phyloP scores from a whole-genome alignment of 1,139 yeast species.

The Geotrichum australiense region DNA sequence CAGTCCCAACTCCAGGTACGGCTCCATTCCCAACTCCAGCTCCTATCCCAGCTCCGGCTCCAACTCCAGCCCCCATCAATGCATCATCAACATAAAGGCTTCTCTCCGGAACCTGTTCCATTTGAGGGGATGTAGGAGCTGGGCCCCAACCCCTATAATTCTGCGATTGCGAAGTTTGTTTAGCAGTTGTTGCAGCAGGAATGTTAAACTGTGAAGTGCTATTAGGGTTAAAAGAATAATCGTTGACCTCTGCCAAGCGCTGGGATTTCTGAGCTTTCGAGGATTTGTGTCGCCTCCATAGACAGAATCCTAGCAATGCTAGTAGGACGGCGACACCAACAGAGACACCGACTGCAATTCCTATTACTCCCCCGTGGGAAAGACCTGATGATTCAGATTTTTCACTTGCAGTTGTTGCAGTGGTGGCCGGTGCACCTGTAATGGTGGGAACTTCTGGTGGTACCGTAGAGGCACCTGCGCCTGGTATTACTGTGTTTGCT shows the following conservation, averaged over 20 bases:
- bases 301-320: slow-evolving; percentile 10
- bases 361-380: slow-evolving; percentile 12
- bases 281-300: slow-evolving; percentile 15
- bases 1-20: neutral
- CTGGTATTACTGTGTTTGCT: neutral
- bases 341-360: slow-evolving; percentile 18
- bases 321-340: slow-evolving; percentile 13
- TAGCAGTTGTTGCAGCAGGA: slow-evolving; percentile 5
- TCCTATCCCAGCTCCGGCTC: slow-evolving; percentile 4
- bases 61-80: slow-evolving; percentile 1
- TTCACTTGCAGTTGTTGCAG: neutral
- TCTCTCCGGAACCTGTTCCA: slow-evolving; percentile 13
- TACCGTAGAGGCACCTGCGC: neutral
- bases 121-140: slow-evolving; percentile 15
- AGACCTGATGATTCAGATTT: slow-evolving; percentile 6
- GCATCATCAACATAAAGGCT: neutral
- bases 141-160: slow-evolving; percentile 20
- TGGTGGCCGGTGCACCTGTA: neutral
- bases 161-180: neutral
- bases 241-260: slow-evolving; percentile 18
- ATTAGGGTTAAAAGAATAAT: slow-evolving; percentile 17
- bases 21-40: slow-evolving; percentile 9
- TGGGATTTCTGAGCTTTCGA: slow-evolving; percentile 14
- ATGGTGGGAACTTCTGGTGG: slow-evolving; percentile 5
- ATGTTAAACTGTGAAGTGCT: slow-evolving; percentile 1